Conservation (phyloP, 768 basidiomycete genomes). For the Boletus reticulatus region DNA sequence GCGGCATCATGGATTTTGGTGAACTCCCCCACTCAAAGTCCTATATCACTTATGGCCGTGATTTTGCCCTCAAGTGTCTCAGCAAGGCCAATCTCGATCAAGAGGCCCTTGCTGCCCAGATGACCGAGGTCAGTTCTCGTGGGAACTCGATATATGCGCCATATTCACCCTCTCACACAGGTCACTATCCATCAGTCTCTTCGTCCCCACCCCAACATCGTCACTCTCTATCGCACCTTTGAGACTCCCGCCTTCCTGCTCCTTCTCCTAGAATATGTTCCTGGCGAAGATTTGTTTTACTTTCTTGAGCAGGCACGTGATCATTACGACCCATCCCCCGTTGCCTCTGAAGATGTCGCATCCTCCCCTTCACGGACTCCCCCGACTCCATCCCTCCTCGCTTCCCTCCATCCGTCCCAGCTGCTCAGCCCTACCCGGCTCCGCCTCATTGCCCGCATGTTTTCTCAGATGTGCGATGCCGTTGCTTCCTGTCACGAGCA, state of each 20-base stretch:
- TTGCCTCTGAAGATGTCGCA: conserved; percentile 11
- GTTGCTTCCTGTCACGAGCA: conserved; percentile 92
- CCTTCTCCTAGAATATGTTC: conserved; percentile 92
- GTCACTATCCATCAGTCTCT: conserved; percentile 95
- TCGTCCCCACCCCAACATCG: conserved; percentile 88
- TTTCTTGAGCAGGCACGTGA: conserved; percentile 96
- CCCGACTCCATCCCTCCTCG: conserved; percentile 90
- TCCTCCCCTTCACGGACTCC: conserved; percentile 63
- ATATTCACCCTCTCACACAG: conserved; percentile 36
- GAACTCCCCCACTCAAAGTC: conserved; percentile 33
- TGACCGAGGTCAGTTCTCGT: conserved; percentile 69
- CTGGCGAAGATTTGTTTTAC: conserved; percentile 96
- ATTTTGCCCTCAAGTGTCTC: conserved; percentile 95
- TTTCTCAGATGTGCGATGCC: conserved; percentile 97
- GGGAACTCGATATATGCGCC: conserved; percentile 4
- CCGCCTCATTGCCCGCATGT: conserved; percentile 95
- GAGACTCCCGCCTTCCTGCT: conserved; percentile 91
- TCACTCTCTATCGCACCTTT: conserved; percentile 89
- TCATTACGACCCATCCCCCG: conserved; percentile 59
- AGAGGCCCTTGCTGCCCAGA: conserved; percentile 83
- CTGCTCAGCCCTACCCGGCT: conserved; percentile 86
- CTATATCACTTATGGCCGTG: conserved; percentile 61
- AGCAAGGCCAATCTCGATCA: conserved; percentile 91
- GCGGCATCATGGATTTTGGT: conserved; percentile 56
- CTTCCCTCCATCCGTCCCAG: conserved; percentile 73